These are phyloP conservation scores for Leccinum pellstonianum DNA, from an alignment of 768 basidiomycete species.

Conservation along the genomic window DNA sequence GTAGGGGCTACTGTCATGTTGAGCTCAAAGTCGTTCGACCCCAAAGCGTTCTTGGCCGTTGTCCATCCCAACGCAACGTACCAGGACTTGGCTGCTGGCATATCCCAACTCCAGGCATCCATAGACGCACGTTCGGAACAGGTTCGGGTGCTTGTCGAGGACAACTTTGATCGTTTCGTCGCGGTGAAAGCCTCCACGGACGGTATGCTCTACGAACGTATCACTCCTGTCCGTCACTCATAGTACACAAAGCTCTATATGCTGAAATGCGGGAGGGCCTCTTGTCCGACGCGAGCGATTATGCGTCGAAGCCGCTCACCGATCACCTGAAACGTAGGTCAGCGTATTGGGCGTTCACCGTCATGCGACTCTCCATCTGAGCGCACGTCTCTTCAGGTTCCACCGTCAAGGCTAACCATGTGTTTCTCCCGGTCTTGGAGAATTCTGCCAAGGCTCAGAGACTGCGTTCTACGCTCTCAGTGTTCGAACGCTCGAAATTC, in stretches of 20 bases:
- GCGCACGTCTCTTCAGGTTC: constrained; percentile 51
- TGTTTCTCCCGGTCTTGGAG: constrained; percentile 94
- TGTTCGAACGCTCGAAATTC: constrained; percentile 96
- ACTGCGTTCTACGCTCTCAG: constrained; percentile 86
- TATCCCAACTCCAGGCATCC: constrained; percentile 67
- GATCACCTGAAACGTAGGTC: constrained; percentile 81
- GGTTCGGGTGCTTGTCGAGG: constrained; percentile 92
- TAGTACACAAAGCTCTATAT: constrained; percentile 68
- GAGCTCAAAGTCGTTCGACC: constrained; percentile 93
- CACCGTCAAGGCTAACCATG: constrained; percentile 91
- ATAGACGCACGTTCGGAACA: constrained; percentile 93
- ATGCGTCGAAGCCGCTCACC: constrained; percentile 76
- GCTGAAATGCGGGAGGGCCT: constrained; percentile 92
- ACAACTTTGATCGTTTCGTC: constrained; percentile 97
- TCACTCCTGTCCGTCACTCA: constrained; percentile 3
- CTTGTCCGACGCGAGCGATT: constrained; percentile 71
- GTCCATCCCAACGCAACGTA: constrained; percentile 96
- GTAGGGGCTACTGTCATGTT: constrained; percentile 80
- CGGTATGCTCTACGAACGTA: constrained; percentile 47
- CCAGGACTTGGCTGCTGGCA: constrained; percentile 82
- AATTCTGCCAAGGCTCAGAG: constrained; percentile 94
- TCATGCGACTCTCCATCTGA: constrained; percentile 3
- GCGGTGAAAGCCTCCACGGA: constrained; percentile 97
- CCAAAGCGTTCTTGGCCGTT: constrained; percentile 86
- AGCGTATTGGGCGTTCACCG: not conserved